These are phyloP conservation scores for Beauveria pseudobassiana DNA, from an alignment of 2,329 filamentous ascomycete genomes.

Conservation along the genomic window DNA sequence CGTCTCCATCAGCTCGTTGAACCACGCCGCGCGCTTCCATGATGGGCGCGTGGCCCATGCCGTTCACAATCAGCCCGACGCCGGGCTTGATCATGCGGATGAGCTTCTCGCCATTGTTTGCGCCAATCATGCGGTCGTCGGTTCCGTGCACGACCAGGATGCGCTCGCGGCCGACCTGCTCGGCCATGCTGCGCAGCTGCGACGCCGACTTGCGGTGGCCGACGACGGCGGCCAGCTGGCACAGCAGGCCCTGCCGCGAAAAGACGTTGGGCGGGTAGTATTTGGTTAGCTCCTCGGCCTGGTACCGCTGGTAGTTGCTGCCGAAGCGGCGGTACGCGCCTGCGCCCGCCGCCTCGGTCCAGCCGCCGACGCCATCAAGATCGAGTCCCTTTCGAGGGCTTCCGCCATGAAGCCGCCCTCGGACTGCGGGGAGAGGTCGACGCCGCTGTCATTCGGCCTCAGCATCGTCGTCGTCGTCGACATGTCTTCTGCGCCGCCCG, in stretches of 20 bases:
- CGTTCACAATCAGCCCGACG: conserved; percentile 56
- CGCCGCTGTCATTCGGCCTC: conserved; percentile 1
- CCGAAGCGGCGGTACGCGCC: conserved; percentile 49
- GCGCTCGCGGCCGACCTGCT: conserved; percentile 61
- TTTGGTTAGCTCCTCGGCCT: conserved; percentile 72
- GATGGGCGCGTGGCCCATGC: conserved; percentile 66
- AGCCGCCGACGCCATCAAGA: background rate
- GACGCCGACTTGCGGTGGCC: conserved; percentile 68
- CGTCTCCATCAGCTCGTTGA: conserved; percentile 56
- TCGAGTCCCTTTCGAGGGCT: conserved; percentile 3
- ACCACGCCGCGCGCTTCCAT: conserved; percentile 67
- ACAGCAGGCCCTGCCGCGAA: conserved; percentile 59
- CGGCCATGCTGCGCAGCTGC: conserved; percentile 58
- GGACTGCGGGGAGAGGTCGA: background rate
- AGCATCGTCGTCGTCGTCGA: background rate
- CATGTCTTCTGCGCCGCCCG: background rate
- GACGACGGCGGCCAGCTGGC: conserved; percentile 70
- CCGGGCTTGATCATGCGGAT: conserved; percentile 57
- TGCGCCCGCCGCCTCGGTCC: conserved; percentile 14
- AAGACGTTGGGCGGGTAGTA: conserved; percentile 53
- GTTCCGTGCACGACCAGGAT: conserved; percentile 75
- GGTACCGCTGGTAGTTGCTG: conserved; percentile 75
- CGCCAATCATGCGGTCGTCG: conserved; percentile 68
- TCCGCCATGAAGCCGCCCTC: background rate
- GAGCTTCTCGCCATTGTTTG: conserved; percentile 61